Conservation (phyloP, 768 basidiomycete genomes). For the Psilocybe cyanescens region DNA sequence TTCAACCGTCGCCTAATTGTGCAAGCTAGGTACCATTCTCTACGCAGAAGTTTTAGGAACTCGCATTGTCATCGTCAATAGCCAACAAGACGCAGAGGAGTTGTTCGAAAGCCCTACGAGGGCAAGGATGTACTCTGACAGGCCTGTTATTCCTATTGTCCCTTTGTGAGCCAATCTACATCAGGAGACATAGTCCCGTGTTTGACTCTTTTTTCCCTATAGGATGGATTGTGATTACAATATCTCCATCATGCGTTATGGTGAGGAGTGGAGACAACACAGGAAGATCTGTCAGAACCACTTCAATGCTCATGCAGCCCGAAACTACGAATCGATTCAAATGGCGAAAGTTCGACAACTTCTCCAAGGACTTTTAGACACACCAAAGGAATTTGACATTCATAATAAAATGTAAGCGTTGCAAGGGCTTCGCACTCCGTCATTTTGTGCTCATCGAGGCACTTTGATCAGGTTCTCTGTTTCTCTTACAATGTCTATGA, state of each 20-base stretch:
- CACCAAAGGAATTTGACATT: conserved; percentile 11
- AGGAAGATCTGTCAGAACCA: conserved; percentile 39
- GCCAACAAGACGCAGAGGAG: conserved; percentile 18
- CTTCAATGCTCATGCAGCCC: conserved; percentile 30
- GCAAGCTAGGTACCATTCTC: background rate
- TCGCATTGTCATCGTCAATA: conserved; percentile 24
- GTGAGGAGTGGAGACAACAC: conserved; percentile 40
- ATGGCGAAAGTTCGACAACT: conserved; percentile 32
- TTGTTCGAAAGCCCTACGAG: conserved; percentile 43
- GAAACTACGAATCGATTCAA: conserved; percentile 30
- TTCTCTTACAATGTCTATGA: conserved; percentile 14
- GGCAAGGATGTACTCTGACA: conserved; percentile 47
- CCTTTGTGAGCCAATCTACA: conserved; percentile 7
- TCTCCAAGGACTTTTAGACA: conserved; percentile 25
- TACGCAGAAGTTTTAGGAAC: background rate
- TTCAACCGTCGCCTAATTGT: background rate
- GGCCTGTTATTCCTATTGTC: conserved; percentile 35
- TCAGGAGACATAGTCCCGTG: background rate
- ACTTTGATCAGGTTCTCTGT: conserved; percentile 17
- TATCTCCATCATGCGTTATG: conserved; percentile 35
- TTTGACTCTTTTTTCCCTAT: background rate
- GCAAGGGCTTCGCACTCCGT: background rate
- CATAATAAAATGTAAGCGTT: conserved; percentile 20
- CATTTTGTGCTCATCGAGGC: too few relatives aligned
- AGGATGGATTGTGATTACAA: conserved; percentile 39